Evolutionary conservation across 2,329 filamentous ascomycete species (phyloP), one percentile per base, ranked within the genome.

Genomic region (Amphichorda felina): DNA sequence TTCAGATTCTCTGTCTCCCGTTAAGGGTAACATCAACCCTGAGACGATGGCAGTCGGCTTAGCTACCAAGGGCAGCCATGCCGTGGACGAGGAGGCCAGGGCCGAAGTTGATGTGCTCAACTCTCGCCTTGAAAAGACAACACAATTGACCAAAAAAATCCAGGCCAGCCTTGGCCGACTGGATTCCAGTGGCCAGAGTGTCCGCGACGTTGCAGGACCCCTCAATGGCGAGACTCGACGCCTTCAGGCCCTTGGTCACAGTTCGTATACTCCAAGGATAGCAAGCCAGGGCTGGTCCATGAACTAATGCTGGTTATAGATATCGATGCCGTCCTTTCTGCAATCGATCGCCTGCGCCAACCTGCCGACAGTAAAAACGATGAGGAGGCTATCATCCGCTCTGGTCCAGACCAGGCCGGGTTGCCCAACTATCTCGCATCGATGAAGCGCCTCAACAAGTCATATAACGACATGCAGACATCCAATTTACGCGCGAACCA

Each of bases 401-500:
- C 79, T 44, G 87, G 86, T n/a, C 88, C 88, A 2, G 79, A 86
- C 46, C 82, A 81, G 57, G 78, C 79, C 22, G 88, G 88, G 28
- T 64, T 98, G 38, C 71, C 77, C 26, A 83, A 84, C 47, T 98
- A 94, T 57, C 74, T 98, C 34, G 79, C 78, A 31, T 94, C 89
- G 5, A 75, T 96, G 46, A 91, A 93, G 60, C 81, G 91, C 29
- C 75, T 94, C 22, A 87, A 82, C 49, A 82, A 82, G 54, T 83
- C 88, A n/a, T 68, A 95, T 37, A 61, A 68, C 40, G 84, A 94
- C 42, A 80, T 98, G 62, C 83, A 82, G 53, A 72, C 82, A 3
- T 89, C 89, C n/a, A 95, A 95, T 46, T 64, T 98, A 35, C 79
- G 85, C 38, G 83, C 88, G 8, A 96, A 95, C 40, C 88, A 96